Evolutionary conservation across 768 basidiomycete genomes (phyloP), one percentile per base, ranked within the genome.

Genomic region (Melanogaster broomeanus): DNA sequence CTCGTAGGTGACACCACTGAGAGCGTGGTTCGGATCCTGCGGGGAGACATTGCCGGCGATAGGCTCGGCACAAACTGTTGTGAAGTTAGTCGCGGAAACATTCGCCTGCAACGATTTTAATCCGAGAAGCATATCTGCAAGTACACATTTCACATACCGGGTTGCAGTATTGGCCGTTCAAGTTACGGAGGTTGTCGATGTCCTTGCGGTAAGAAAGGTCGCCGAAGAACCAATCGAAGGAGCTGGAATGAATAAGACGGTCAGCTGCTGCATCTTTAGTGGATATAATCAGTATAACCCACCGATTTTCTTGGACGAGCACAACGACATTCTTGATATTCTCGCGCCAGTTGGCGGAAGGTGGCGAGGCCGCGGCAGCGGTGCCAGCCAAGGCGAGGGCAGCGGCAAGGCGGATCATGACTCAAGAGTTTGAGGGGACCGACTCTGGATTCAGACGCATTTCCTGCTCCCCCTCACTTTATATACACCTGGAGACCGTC

Each of bases 151-250:
- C 30, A 13, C 60, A 19, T 46, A 65, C 62, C 4, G 58, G 57
- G 24, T 64, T 65, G 39, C 63, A 65, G 40, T 60, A 65, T n/a
- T 46, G 10, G 39, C n/a, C 53, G 34, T 10, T 18, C 39, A 57
- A 18, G 34, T 63, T n/a, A n/a, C 63, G 63, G 10, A 65, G 39
- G 43, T 64, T 64, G 39, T 65, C 22, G 34, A 64, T 53, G 19
- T 64, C 63, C 19, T 16, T 30, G 9, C 63, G 58, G 38, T 60
- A 65, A 2, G 63, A 65, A 43, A 64, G 63, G 19, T 64, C 60
- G 11, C 63, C 63, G 45, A 63, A 65, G 49, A 62, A 55, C 24
- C 51, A 60, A 51, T 65, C 62, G 21, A 65, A 63, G 6, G 63
- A 65, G 2, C 62, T 63, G 39, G 33, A 34, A 5, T 8, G 25